Evolutionary conservation across 441 rosid genomes (phyloP), one percentile per base, ranked within the genome.

Genomic region (Flueggea neowawraea): DNA sequence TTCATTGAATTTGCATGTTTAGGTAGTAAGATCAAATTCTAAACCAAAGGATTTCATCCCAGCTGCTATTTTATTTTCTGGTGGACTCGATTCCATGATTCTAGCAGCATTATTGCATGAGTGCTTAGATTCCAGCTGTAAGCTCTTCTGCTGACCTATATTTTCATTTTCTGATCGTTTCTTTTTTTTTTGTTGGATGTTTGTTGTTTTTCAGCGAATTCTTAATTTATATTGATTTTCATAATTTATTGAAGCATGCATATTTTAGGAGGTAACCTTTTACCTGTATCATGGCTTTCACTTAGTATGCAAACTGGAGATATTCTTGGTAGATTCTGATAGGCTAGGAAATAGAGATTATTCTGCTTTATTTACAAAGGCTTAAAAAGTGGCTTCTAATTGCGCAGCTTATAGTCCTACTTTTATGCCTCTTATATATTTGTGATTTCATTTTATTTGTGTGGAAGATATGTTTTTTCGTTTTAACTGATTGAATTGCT

Each of bases 41-140:
- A 49, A 51, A 54, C 55, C 72, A 63, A 64, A 71, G 60, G 93
- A 74, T 55, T 68, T 36, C 68, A 81, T 62, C 60, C 97, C 97
- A 1, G 87, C 88, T 54, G 97, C 97, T 53, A 86, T 94, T 65
- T 89, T 94, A 54, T 90, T 94, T 75, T 94, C 98, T 56, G 97
- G 98, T 54, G 98, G 98, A 66, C 69, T 90, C 62, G 98, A 94
- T 76, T 94, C 97, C 33, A 94, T 87, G 97, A 87, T 94, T 71
- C 85, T 94, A 54, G 91, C 97, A 50, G 96, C 93, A 43, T 68
- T 94, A 17, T 78, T 90, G 75, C 77, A 94, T 70, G 83, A 90
- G 54, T 88, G 88, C 72, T 71, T 94, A 41, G 89, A 88, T 81
- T 79, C 84, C 57, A 74, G 59, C 56, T 87, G 96, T 88, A 80